These are phyloP conservation scores for Polymyxa betae DNA, from an alignment of 208 protist genomes.

Conservation along the genomic window DNA sequence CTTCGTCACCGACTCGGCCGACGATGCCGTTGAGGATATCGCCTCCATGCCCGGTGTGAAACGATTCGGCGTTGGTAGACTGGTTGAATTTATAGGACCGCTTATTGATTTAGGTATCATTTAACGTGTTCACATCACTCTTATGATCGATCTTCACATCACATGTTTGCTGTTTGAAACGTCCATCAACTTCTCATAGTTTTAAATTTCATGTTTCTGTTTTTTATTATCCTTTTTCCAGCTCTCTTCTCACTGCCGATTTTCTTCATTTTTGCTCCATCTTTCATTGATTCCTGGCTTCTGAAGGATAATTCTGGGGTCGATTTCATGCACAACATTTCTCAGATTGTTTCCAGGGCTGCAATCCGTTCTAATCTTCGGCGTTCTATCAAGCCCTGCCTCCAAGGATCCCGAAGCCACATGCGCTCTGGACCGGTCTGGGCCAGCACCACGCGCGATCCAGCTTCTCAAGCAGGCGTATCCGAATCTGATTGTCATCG, in stretches of 20 bases:
- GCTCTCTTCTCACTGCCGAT: too few relatives aligned
- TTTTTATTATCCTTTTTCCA: too few relatives aligned
- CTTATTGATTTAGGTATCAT: background rate
- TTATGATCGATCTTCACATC: too few relatives aligned
- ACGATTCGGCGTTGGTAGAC: background rate
- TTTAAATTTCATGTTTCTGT: too few relatives aligned
- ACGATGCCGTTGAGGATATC: background rate
- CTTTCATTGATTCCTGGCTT: background rate
- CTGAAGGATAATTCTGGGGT: background rate
- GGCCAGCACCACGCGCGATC: background rate
- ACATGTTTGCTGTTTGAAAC: too few relatives aligned
- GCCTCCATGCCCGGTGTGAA: background rate
- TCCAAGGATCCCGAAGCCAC: background rate
- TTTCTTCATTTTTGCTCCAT: too few relatives aligned
- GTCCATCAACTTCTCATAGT: too few relatives aligned
- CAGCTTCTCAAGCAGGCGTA: background rate
- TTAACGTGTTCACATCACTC: too few relatives aligned
- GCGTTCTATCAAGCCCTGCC: background rate
- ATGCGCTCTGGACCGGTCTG: background rate
- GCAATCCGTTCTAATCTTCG: background rate
- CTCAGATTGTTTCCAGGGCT: background rate
- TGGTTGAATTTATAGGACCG: background rate
- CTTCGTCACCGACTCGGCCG: background rate
- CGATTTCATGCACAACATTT: background rate
- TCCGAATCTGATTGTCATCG: background rate